A percentile compares a stretch with the other conserved stretches of the same genome.
Evolutionary conservation across 2,329 filamentous ascomycete species (phyloP).

Genomic region (Hypoxylon sp.): DNA sequence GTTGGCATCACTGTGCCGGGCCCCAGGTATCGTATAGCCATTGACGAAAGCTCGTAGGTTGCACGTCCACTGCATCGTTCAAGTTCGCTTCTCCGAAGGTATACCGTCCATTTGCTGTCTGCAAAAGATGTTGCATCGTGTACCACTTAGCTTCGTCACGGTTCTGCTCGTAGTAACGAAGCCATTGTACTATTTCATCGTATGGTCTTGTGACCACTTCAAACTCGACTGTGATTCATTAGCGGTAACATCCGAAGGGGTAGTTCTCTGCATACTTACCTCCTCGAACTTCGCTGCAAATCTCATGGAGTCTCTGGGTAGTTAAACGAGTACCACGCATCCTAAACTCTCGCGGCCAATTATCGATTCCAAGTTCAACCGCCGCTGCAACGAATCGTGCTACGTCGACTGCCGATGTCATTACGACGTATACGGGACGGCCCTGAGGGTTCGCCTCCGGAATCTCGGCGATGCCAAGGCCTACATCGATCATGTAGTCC

Average conservation of each 20-base stretch:
- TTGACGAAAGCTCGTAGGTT: slow-evolving; percentile 65
- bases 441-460: slow-evolving; percentile 68
- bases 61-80: slow-evolving; percentile 65
- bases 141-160: slow-evolving; percentile 65
- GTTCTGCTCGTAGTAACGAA: slow-evolving; percentile 61
- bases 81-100: slow-evolving; percentile 73
- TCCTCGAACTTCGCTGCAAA: slow-evolving; percentile 65
- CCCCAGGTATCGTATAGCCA: slow-evolving; percentile 69
- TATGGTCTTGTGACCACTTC: slow-evolving; percentile 57
- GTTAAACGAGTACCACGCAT: slow-evolving; percentile 77
- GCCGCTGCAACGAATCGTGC: slow-evolving; percentile 80
- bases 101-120: slow-evolving; percentile 78
- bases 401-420: slow-evolving; percentile 80
- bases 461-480: slow-evolving; percentile 70
- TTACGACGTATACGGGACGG: slow-evolving; percentile 68
- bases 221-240: slow-evolving; percentile 46
- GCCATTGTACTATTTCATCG: slow-evolving; percentile 59
- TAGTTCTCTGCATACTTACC: slow-evolving; percentile 54
- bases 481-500: slow-evolving; percentile 76
- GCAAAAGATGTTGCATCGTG: slow-evolving; percentile 73
- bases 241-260: slow-evolving; percentile 18
- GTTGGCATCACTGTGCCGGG: slow-evolving; percentile 40
- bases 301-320: slow-evolving; percentile 70
- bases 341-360: slow-evolving; percentile 78
- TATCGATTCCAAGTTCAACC: slow-evolving; percentile 70